Percentiles rank a stretch among this genome's conserved stretches.
phyloP scores from a whole-genome alignment of 2,329 filamentous ascomycete genomes.

The Cladophialophora exuberans region DNA sequence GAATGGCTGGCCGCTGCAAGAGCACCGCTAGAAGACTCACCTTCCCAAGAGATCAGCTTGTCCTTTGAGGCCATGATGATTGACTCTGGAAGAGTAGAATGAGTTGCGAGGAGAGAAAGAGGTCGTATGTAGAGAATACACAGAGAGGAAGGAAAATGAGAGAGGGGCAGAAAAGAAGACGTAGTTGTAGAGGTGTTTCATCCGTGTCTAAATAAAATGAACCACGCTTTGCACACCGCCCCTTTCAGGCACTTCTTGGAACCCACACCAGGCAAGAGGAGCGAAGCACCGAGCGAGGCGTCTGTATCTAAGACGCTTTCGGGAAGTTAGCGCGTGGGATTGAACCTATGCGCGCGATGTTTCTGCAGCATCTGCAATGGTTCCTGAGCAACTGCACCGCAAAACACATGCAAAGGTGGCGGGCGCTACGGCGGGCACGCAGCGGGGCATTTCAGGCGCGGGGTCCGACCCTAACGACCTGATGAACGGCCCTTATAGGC shows the following conservation, averaged over 20 bases:
- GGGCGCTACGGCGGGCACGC: constrained; percentile 20
- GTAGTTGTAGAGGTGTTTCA: not conserved
- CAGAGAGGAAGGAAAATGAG: not conserved
- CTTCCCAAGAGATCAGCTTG: constrained; percentile 31
- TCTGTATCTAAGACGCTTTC: constrained; percentile 3
- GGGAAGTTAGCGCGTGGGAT: constrained; percentile 7
- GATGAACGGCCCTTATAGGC: not conserved
- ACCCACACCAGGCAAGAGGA: no score
- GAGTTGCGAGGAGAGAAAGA: not conserved
- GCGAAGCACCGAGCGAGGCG: not conserved
- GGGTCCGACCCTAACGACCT: constrained; percentile 3
- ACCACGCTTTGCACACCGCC: constrained; percentile 15
- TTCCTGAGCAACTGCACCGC: constrained; percentile 24
- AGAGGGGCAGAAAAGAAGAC: constrained; percentile 2
- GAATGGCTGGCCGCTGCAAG: not conserved
- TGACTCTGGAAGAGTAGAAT: not conserved
- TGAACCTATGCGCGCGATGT: not conserved
- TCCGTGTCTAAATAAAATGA: constrained; percentile 13
- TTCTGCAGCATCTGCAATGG: constrained; percentile 2
- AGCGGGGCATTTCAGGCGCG: not conserved
- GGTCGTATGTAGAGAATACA: not conserved
- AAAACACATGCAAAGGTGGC: constrained; percentile 16
- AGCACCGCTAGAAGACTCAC: constrained; percentile 12
- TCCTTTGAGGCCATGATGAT: constrained; percentile 27
- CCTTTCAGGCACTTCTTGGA: constrained; percentile 1